Conservation (phyloP, 768 basidiomycete species). For the Tricholoma sp. region DNA sequence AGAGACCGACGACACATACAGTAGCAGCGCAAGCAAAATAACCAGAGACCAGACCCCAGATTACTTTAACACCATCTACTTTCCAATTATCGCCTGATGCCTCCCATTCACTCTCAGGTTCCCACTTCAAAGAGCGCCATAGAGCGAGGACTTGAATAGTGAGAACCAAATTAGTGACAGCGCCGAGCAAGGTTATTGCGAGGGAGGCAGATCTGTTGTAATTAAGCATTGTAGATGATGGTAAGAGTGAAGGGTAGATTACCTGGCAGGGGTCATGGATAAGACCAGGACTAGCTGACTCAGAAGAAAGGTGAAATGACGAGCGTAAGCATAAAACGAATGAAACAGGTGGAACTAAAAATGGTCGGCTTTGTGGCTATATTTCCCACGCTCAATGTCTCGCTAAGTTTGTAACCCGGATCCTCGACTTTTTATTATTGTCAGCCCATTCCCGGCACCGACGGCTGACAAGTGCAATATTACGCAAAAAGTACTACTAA, state of each 20-base stretch:
- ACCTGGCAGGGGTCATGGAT: slow-evolving; percentile 10
- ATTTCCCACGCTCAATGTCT: not conserved
- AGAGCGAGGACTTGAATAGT: slow-evolving; percentile 21
- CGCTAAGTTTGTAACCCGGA: no score
- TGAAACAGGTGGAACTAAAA: not conserved
- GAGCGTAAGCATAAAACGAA: not conserved
- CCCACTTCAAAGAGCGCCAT: slow-evolving; percentile 33
- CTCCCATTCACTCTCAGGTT: slow-evolving; percentile 45
- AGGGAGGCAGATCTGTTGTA: slow-evolving; percentile 24
- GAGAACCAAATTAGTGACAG: slow-evolving; percentile 27
- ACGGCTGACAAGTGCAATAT: no score
- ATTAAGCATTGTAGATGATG: slow-evolving; percentile 8
- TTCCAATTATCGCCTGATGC: slow-evolving; percentile 32
- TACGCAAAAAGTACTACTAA: no score
- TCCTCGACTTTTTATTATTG: no score
- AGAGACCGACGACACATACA: slow-evolving; percentile 60
- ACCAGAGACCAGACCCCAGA: slow-evolving; percentile 59
- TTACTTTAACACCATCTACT: slow-evolving; percentile 40
- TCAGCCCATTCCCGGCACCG: no score
- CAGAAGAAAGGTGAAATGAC: not conserved
- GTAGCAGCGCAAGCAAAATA: slow-evolving; percentile 65
- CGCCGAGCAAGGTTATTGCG: slow-evolving; percentile 21
- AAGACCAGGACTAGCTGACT: slow-evolving; percentile 10
- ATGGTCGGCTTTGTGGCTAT: not conserved
- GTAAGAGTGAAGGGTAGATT: not conserved